Percentiles rank a stretch among this genome's conserved stretches.
phyloP scores from a whole-genome alignment of 441 rosid genomes.

The Daphne laureola region DNA sequence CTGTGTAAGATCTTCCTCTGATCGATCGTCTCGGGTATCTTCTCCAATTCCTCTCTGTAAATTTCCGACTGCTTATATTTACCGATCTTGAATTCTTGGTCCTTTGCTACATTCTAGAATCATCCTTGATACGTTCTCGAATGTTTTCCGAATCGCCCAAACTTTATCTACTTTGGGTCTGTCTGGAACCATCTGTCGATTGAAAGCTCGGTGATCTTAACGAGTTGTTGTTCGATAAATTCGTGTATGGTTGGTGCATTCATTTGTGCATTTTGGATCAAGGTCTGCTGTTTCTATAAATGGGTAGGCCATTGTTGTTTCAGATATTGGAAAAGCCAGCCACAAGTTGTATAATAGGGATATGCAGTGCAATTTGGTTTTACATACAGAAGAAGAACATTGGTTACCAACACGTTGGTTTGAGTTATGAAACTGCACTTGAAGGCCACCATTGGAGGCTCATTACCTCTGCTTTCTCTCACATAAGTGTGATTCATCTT shows the following conservation, averaged over 20 bases:
- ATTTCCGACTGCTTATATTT: no score
- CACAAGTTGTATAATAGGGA: constrained; percentile 65
- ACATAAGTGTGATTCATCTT: constrained; percentile 82
- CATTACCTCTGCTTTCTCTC: constrained; percentile 88
- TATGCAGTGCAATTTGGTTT: constrained; percentile 75
- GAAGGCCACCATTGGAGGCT: constrained; percentile 94
- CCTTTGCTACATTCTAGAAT: no score
- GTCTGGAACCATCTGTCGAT: no score
- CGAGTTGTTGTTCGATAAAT: not conserved
- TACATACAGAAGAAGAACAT: constrained; percentile 84
- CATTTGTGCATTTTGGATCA: constrained; percentile 9
- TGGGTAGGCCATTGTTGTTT: constrained; percentile 84
- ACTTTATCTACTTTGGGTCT: not conserved
- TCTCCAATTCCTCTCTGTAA: no score
- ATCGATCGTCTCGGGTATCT: no score
- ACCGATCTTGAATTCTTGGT: no score
- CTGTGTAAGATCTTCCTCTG: no score
- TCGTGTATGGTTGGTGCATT: constrained; percentile 2
- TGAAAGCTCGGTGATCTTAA: not conserved
- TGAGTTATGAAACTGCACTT: constrained; percentile 70
- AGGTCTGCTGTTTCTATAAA: constrained; percentile 11
- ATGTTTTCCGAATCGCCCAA: not conserved
- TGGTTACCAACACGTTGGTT: constrained; percentile 84
- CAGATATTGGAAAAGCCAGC: constrained; percentile 88
- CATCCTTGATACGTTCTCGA: no score